phyloP scores from a whole-genome alignment of 2,329 filamentous ascomycete genomes.

The Xylariales sp. region DNA sequence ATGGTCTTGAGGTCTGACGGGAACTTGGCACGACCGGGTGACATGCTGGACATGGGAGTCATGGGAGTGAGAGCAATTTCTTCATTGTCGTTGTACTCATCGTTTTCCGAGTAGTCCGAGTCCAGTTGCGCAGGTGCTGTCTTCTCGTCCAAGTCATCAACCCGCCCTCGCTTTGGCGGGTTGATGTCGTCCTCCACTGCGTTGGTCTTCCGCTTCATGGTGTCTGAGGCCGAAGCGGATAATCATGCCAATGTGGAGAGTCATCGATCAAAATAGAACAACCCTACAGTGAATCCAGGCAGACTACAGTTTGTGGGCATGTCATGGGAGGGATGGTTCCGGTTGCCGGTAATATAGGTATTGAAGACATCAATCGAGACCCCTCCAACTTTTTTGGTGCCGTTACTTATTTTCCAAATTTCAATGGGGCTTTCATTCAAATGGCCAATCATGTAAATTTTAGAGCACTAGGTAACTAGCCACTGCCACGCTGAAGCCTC shows the following conservation, averaged over 20 bases:
- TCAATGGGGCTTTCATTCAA: constrained; percentile 14
- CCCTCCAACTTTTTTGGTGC: too few species aligned
- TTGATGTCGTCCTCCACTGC: constrained; percentile 10
- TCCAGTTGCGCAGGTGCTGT: neutral
- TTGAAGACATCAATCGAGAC: too few species aligned
- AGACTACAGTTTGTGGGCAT: too few species aligned
- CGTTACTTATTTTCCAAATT: constrained; percentile 13
- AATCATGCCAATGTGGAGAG: neutral
- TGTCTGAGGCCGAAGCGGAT: neutral
- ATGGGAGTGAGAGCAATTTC: constrained; percentile 35
- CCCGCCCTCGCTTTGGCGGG: constrained; percentile 16
- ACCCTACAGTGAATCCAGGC: too few species aligned
- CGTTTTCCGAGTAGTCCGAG: constrained; percentile 15
- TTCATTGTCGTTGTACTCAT: constrained; percentile 14
- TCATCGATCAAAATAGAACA: neutral
- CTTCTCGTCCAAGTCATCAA: neutral
- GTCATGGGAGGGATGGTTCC: too few species aligned
- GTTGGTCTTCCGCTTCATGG: constrained; percentile 22
- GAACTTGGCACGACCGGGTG: constrained; percentile 44
- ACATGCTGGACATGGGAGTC: constrained; percentile 38
- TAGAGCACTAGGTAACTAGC: too few species aligned
- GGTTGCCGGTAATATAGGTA: too few species aligned
- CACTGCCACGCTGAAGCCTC: constrained; percentile 6
- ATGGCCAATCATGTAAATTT: neutral
- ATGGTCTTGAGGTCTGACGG: constrained; percentile 74